Evolutionary conservation across 768 basidiomycete species (phyloP).

Genomic region (Lactarius evosmus): DNA sequence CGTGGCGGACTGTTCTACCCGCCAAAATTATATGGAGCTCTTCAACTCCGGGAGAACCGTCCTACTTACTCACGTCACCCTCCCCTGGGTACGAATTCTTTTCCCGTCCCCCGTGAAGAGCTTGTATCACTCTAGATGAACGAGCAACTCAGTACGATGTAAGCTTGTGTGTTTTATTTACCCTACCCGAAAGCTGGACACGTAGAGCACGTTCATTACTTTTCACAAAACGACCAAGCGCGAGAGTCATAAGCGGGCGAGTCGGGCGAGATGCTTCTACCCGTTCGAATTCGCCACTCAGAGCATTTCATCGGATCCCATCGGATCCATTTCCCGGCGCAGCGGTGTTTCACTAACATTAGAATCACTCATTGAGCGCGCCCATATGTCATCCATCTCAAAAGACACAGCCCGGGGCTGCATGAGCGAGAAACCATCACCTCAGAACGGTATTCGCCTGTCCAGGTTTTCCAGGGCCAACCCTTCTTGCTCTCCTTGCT

Average conservation of each 20-base stretch:
- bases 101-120: not conserved
- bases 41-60: not conserved
- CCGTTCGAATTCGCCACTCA: not conserved
- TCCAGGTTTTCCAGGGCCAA: not conserved
- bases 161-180: not conserved
- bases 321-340: not conserved
- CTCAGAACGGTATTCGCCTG: not conserved
- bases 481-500: not conserved
- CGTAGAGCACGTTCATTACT: not conserved
- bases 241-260: not conserved
- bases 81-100: slow-evolving; percentile 1
- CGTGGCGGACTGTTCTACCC: not conserved
- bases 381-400: not conserved
- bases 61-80: slow-evolving; percentile 1
- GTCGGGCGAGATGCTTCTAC: not conserved
- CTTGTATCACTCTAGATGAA: not conserved
- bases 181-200: not conserved
- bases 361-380: not conserved
- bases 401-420: not conserved
- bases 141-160: not conserved
- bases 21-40: not conserved
- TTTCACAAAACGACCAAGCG: not conserved
- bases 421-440: not conserved
- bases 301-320: not conserved
- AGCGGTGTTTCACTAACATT: not conserved